These are phyloP conservation scores for Protea cynaroides DNA, from an alignment of 164 flowering plant species.

Conservation along the genomic window DNA sequence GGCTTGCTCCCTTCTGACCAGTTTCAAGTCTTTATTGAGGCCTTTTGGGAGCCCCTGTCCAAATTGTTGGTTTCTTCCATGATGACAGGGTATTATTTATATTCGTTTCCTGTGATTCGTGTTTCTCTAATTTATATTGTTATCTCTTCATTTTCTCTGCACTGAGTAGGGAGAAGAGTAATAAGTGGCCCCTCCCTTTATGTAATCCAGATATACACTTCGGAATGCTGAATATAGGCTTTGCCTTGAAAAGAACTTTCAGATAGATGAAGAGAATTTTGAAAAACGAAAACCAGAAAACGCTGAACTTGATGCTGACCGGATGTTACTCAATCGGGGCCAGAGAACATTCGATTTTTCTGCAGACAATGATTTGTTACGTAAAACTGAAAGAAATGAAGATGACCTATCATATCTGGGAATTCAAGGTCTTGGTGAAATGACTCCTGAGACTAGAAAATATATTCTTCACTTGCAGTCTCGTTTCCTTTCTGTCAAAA, in stretches of 20 bases:
- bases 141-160: background rate
- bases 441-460: slow-evolving; percentile 57
- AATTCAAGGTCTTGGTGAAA: slow-evolving; percentile 50
- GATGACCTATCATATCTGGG: slow-evolving; percentile 18
- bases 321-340: slow-evolving; percentile 18
- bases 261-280: slow-evolving; percentile 31
- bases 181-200: background rate
- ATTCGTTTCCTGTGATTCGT: slow-evolving; percentile 3
- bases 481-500: slow-evolving; percentile 53
- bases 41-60: slow-evolving; percentile 80
- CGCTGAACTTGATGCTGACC: slow-evolving; percentile 26
- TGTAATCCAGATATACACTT: slow-evolving; percentile 58
- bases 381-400: slow-evolving; percentile 15
- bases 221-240: slow-evolving; percentile 85
- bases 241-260: slow-evolving; percentile 72
- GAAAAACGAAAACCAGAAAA: slow-evolving; percentile 27
- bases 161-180: no score
- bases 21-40: slow-evolving; percentile 74
- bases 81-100: slow-evolving; percentile 71
- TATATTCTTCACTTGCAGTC: slow-evolving; percentile 56
- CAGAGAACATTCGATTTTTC: slow-evolving; percentile 9
- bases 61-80: slow-evolving; percentile 77
- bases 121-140: background rate
- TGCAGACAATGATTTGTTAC: slow-evolving; percentile 18
- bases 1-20: slow-evolving; percentile 82